Evolutionary conservation across 306 rosid species (phyloP).

Genomic region (Amphicarpaea edgeworthii): DNA sequence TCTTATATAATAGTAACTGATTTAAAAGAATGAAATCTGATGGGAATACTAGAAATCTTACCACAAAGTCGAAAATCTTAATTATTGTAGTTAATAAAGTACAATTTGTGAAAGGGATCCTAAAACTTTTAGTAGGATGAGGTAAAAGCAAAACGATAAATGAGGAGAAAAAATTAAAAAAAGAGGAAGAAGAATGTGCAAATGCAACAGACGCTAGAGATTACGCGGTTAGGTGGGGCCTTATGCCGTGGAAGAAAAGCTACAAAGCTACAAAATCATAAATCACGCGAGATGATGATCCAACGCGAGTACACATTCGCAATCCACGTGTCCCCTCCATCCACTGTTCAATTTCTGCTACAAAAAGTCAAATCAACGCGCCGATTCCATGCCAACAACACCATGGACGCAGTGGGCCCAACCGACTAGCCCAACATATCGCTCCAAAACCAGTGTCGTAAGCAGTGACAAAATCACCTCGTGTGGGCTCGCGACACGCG

Average conservation of each 20-base stretch:
- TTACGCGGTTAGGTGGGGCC: slow-evolving; percentile 55
- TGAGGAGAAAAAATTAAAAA: neutral
- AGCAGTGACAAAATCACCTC: slow-evolving; percentile 85
- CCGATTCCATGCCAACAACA: slow-evolving; percentile 57
- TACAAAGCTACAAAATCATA: slow-evolving; percentile 40
- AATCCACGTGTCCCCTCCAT: slow-evolving; percentile 43
- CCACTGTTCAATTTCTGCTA: slow-evolving; percentile 37
- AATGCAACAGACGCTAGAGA: slow-evolving; percentile 12
- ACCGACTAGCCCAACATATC: slow-evolving; percentile 50
- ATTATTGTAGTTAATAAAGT: too few species aligned
- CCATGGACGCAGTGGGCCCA: slow-evolving; percentile 44
- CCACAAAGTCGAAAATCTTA: too few species aligned
- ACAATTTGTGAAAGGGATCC: neutral
- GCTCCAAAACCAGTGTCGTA: slow-evolving; percentile 76
- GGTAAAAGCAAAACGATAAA: neutral
- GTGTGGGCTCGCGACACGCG: slow-evolving; percentile 60
- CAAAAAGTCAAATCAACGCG: slow-evolving; percentile 51
- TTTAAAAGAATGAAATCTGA: too few species aligned
- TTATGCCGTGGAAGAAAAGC: slow-evolving; percentile 5
- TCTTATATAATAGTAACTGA: too few species aligned
- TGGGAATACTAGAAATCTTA: too few species aligned
- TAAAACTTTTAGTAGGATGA: neutral
- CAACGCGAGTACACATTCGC: slow-evolving; percentile 23
- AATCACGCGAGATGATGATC: slow-evolving; percentile 48
- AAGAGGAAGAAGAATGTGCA: neutral